Percentiles rank a stretch among this genome's conserved stretches.
Conservation (phyloP, 1,139 yeast genomes). For the Kodamaea alishanica region DNA sequence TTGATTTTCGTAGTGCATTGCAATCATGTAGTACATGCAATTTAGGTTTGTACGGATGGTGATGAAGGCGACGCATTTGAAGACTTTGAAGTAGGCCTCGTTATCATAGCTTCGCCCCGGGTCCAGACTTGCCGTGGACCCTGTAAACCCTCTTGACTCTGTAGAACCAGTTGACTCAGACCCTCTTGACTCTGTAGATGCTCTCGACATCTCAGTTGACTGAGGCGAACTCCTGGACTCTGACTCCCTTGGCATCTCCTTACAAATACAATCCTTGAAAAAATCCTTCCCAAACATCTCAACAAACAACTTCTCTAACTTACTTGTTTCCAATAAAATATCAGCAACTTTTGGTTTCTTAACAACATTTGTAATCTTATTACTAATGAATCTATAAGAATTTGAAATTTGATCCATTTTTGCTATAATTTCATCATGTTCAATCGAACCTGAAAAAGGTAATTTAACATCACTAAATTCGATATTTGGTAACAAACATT, state of each 20-base stretch:
- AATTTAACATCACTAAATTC: constrained; percentile 34
- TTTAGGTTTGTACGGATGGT: constrained; percentile 42
- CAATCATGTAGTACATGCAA: constrained; percentile 43
- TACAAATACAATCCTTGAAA: constrained; percentile 39
- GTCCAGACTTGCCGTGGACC: too few relatives aligned
- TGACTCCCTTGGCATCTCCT: constrained; percentile 12
- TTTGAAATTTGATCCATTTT: constrained; percentile 20
- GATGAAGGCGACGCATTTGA: constrained; percentile 34
- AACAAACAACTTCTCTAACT: constrained; percentile 35
- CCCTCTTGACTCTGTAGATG: too few relatives aligned
- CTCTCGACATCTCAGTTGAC: too few relatives aligned
- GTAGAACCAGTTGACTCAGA: too few relatives aligned
- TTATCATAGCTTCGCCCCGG: too few relatives aligned
- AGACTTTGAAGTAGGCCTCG: constrained; percentile 25
- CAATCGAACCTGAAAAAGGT: constrained; percentile 21
- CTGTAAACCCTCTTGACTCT: too few relatives aligned
- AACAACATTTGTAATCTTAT: constrained; percentile 28
- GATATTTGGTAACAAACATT: constrained; percentile 25
- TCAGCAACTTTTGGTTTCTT: constrained; percentile 37
- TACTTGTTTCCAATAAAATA: constrained; percentile 35
- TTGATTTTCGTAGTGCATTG: constrained; percentile 40
- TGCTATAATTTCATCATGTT: constrained; percentile 15
- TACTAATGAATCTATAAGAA: constrained; percentile 30
- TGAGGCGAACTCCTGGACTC: not conserved
- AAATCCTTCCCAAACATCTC: constrained; percentile 44